Percentiles rank a stretch among this genome's conserved stretches.
Evolutionary conservation across 148 eudicot genomes (phyloP).

Genomic region (Vaccinium myrtillus): DNA sequence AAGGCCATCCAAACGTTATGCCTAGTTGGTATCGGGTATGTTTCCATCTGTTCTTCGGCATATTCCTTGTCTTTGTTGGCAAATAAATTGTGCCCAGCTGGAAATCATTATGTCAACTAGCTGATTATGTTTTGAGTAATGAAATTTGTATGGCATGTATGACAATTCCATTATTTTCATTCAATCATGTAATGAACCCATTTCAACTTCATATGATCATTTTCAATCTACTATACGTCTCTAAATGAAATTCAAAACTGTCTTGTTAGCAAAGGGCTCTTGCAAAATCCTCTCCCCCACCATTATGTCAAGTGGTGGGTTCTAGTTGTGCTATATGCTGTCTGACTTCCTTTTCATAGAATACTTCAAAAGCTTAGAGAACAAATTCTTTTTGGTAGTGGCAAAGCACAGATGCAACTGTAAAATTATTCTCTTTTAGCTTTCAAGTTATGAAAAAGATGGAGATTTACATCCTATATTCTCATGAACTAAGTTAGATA

Average conservation of each 20-base stretch:
- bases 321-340: not conserved
- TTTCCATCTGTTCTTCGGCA: constrained; percentile 32
- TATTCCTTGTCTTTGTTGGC: no score
- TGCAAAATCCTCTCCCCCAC: not conserved
- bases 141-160: not conserved
- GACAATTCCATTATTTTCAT: not conserved
- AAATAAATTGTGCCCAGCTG: not conserved
- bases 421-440: not conserved
- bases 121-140: not conserved
- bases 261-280: not conserved
- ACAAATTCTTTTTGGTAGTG: not conserved
- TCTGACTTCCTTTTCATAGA: not conserved
- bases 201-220: not conserved
- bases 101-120: not conserved
- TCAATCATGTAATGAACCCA: not conserved
- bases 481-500: no score
- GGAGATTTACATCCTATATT: not conserved
- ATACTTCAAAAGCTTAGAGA: not conserved
- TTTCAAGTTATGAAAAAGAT: not conserved
- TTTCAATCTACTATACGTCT: not conserved
- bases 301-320: not conserved
- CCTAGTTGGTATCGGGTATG: constrained; percentile 29
- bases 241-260: not conserved
- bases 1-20: constrained; percentile 29
- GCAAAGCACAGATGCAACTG: not conserved